phyloP scores from a whole-genome alignment of 129 eudicot genomes.

The Artemisia annua region DNA sequence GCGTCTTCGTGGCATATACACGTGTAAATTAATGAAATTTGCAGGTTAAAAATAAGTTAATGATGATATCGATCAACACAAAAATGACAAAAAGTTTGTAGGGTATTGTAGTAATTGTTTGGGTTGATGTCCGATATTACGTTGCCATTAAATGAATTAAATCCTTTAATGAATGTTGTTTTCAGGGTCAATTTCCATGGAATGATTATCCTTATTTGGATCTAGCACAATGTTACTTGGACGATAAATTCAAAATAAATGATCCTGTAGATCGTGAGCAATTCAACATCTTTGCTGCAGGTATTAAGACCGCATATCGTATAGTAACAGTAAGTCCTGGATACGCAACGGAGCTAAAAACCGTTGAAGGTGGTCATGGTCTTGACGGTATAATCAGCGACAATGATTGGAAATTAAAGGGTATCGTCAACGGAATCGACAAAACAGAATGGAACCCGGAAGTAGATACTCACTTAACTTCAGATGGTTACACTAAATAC shows the following conservation, averaged over 20 bases:
- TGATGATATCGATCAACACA: no score
- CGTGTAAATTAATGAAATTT: no score
- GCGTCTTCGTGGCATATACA: no score
- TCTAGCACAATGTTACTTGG: slow-evolving; percentile 76
- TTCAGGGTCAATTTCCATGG: slow-evolving; percentile 90
- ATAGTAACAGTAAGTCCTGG: slow-evolving; percentile 90
- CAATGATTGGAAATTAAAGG: slow-evolving; percentile 83
- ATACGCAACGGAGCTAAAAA: slow-evolving; percentile 90
- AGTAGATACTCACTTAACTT: slow-evolving; percentile 60
- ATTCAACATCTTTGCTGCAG: slow-evolving; percentile 91
- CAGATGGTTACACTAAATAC: slow-evolving; percentile 86
- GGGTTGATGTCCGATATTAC: no score
- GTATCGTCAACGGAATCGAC: slow-evolving; percentile 93
- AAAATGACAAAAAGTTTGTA: no score
- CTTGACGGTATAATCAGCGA: slow-evolving; percentile 72
- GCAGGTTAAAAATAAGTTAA: no score
- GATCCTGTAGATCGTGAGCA: slow-evolving; percentile 92
- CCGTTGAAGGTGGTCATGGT: slow-evolving; percentile 93
- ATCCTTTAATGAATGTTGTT: not conserved
- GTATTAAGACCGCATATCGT: slow-evolving; percentile 84
- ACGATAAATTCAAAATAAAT: slow-evolving; percentile 62
- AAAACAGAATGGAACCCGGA: slow-evolving; percentile 80
- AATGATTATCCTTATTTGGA: slow-evolving; percentile 72
- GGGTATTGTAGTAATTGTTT: no score
- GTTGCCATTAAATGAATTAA: no score